Base-by-base conservation (phyloP, 129 eudicot genomes). In the Flaveria bidentis region DNA sequence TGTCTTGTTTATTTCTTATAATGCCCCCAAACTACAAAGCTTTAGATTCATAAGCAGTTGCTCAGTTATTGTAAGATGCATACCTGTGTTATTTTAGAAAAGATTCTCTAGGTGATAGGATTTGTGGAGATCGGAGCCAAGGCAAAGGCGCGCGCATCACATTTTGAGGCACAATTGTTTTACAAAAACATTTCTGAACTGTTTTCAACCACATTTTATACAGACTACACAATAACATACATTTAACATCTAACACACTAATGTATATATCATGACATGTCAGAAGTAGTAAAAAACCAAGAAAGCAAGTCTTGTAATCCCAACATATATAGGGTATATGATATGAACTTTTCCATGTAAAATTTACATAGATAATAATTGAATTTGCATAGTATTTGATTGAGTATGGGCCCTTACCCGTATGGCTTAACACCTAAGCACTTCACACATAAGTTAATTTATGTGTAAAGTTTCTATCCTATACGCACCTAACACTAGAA, bases 21-120 rank as follows among this genome's bases (percentile, higher is more conserved):
- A 22, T 13, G 41, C 26, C 72, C n/a, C 20, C 7, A 69, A 15
- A 45, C 10, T 25, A 45, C 25, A 69, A 26, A 69, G 42, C 73
- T 46, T 69, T 8, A 18, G 73, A 46, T 69, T 69, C 73, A 2
- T 25, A 69, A 69, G 58, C 47, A n/a, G 49, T 33, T 51, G 20
- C 5, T 51, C 18, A 15, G 56, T 51, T 51, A 4, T 16, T 51
- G 56, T 51, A 51, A 4, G 56, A 51, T 51, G 20, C 9, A 0
- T 51, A 10, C 49, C 13, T 45, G 14, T 45, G 13, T 45, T 45
- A 0, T 10, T 9, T 10, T 2, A 45, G 10, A 12, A 45, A 8
- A 10, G 49, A 45, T 14, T 0, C 49, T 2, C 49, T 45, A 45
- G 14, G 14, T 0, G 3, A 45, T 45, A 45, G 49, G 13, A 9